These are phyloP conservation scores for Mycena citricolor DNA, from an alignment of 1,284 basidiomycete species.

Conservation along the genomic window DNA sequence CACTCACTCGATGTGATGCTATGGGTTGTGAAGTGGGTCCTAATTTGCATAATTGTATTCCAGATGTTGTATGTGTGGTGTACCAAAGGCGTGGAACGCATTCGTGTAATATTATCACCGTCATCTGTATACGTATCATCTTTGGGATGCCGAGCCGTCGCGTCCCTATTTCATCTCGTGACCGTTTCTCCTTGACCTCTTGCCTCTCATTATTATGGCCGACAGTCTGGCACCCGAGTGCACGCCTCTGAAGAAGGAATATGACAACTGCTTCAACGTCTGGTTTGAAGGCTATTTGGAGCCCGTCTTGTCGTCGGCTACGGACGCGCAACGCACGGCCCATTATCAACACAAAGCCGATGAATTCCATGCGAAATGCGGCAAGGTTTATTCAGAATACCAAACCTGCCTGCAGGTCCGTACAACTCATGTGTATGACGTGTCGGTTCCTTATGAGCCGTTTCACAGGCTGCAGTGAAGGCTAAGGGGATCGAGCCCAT, in stretches of 20 bases:
- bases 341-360: slow-evolving; percentile 63
- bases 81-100: too few species aligned
- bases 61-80: too few species aligned
- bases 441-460: neutral
- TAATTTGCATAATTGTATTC: too few species aligned
- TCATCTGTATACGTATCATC: too few species aligned
- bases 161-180: neutral
- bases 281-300: slow-evolving; percentile 97
- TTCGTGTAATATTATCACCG: too few species aligned
- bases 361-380: slow-evolving; percentile 83
- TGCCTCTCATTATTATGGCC: slow-evolving; percentile 47
- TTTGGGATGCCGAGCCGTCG: slow-evolving; percentile 1
- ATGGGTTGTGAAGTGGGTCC: too few species aligned
- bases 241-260: slow-evolving; percentile 85
- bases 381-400: slow-evolving; percentile 78
- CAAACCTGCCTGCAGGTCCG: slow-evolving; percentile 70
- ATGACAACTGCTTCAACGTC: slow-evolving; percentile 92
- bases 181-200: slow-evolving; percentile 1
- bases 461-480: slow-evolving; percentile 73
- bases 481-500: slow-evolving; percentile 76
- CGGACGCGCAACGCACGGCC: slow-evolving; percentile 42
- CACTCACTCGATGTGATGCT: too few species aligned
- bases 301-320: slow-evolving; percentile 53
- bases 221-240: slow-evolving; percentile 77
- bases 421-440: slow-evolving; percentile 2